A percentile compares a stretch with the other conserved stretches of the same genome.
These are phyloP conservation scores for Aureobasidium namibiae DNA, from an alignment of 2,329 filamentous ascomycete species.

Conservation along the genomic window DNA sequence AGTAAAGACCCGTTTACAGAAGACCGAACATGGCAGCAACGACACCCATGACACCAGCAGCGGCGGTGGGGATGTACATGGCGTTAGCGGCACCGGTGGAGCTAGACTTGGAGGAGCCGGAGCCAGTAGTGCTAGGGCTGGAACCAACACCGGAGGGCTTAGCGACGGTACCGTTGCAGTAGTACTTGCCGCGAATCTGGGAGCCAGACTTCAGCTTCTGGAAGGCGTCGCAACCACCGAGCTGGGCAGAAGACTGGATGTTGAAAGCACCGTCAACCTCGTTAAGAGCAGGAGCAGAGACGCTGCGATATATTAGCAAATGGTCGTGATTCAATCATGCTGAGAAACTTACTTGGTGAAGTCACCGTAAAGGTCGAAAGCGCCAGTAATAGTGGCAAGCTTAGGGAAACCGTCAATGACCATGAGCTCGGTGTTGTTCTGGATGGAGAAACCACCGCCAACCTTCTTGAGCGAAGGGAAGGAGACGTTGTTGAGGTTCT, in stretches of 20 bases:
- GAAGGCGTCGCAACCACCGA: slow-evolving; percentile 36
- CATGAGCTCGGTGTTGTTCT: slow-evolving; percentile 75
- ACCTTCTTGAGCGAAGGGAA: slow-evolving; percentile 61
- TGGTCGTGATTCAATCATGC: background rate
- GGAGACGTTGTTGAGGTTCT: slow-evolving; percentile 61
- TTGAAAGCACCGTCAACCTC: slow-evolving; percentile 43
- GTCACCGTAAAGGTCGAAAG: slow-evolving; percentile 75
- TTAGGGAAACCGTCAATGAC: slow-evolving; percentile 58
- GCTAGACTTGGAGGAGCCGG: slow-evolving; percentile 17
- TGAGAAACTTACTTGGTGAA: slow-evolving; percentile 63
- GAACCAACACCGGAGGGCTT: slow-evolving; percentile 30
- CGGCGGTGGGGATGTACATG: slow-evolving; percentile 31
- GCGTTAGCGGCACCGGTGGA: slow-evolving; percentile 30
- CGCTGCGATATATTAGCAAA: slow-evolving; percentile 44
- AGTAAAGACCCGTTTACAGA: slow-evolving; percentile 30
- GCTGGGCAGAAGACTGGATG: slow-evolving; percentile 38
- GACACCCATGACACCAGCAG: slow-evolving; percentile 38
- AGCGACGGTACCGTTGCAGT: slow-evolving; percentile 32
- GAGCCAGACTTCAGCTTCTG: slow-evolving; percentile 30
- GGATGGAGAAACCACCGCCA: slow-evolving; percentile 72
- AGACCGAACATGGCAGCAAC: slow-evolving; percentile 39
- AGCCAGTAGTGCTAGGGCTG: slow-evolving; percentile 28
- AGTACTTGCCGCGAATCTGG: slow-evolving; percentile 36
- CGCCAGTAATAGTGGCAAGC: slow-evolving; percentile 65
- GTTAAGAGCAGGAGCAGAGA: slow-evolving; percentile 53